Evolutionary conservation across 345 rosid species (phyloP).

Genomic region (Orychophragmus violaceus): DNA sequence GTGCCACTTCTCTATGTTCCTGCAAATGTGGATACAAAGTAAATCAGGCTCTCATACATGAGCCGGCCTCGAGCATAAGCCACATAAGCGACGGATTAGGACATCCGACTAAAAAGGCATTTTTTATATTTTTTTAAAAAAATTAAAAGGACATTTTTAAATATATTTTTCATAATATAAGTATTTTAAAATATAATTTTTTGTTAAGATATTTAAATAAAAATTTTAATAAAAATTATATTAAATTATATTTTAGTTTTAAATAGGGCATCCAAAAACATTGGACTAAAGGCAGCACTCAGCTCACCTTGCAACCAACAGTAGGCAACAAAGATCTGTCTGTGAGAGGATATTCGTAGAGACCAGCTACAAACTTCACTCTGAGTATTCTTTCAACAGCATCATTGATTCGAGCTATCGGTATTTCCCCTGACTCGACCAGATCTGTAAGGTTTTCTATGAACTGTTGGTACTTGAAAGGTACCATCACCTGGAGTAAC

Average conservation of each 20-base stretch:
- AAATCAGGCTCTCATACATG: background rate
- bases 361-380: conserved; percentile 80
- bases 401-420: conserved; percentile 59
- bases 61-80: too few species aligned
- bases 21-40: conserved; percentile 1
- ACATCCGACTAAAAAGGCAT: too few species aligned
- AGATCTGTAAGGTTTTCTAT: conserved; percentile 42
- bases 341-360: conserved; percentile 68
- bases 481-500: conserved; percentile 70
- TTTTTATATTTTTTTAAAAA: too few species aligned
- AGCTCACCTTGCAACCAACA: conserved; percentile 77
- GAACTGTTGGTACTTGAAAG: conserved; percentile 50
- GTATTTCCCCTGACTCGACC: conserved; percentile 71
- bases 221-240: too few species aligned
- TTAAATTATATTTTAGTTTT: too few species aligned
- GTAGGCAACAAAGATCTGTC: conserved; percentile 56
- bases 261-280: too few species aligned
- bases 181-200: too few species aligned
- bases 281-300: background rate
- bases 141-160: too few species aligned
- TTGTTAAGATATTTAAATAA: too few species aligned
- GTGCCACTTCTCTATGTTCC: conserved; percentile 62
- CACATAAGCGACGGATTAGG: too few species aligned
- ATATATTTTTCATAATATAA: too few species aligned
- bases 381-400: conserved; percentile 81